These are phyloP conservation scores for Boletus rubropictus DNA, from an alignment of 768 basidiomycete genomes.

Conservation along the genomic window DNA sequence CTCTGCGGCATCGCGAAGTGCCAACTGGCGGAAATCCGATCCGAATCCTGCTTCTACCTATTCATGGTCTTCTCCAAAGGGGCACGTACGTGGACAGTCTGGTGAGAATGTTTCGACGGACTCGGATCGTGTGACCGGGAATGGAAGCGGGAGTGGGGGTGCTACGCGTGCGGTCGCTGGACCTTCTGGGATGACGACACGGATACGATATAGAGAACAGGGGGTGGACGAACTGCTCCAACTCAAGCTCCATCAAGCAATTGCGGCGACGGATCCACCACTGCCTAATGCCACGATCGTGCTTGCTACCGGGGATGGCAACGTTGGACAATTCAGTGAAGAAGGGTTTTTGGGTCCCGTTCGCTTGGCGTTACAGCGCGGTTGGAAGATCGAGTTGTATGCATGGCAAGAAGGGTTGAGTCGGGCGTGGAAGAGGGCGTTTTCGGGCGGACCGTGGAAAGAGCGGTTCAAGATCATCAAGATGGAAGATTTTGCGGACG, in stretches of 20 bases:
- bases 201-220: conserved; percentile 76
- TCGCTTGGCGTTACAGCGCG: conserved; percentile 75
- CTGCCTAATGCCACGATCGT: conserved; percentile 72
- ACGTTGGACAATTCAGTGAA: conserved; percentile 86
- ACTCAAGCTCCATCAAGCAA: conserved; percentile 83
- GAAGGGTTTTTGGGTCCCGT: conserved; percentile 91
- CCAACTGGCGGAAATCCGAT: conserved; percentile 23
- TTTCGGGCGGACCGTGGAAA: conserved; percentile 45
- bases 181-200: conserved; percentile 20
- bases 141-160: conserved; percentile 1
- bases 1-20: conserved; percentile 8
- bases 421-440: conserved; percentile 69
- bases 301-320: conserved; percentile 91
- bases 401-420: conserved; percentile 86
- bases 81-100: conserved; percentile 14
- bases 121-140: conserved; percentile 17
- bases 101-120: conserved; percentile 24
- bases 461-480: conserved; percentile 50
- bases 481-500: conserved; percentile 62
- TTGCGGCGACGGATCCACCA: conserved; percentile 64
- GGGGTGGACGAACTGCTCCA: conserved; percentile 94
- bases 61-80: conserved; percentile 3
- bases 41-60: neutral
- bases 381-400: conserved; percentile 94
- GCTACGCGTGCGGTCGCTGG: conserved; percentile 12